phyloP scores from a whole-genome alignment of 2,329 filamentous ascomycete genomes.

The Cytospora mali region DNA sequence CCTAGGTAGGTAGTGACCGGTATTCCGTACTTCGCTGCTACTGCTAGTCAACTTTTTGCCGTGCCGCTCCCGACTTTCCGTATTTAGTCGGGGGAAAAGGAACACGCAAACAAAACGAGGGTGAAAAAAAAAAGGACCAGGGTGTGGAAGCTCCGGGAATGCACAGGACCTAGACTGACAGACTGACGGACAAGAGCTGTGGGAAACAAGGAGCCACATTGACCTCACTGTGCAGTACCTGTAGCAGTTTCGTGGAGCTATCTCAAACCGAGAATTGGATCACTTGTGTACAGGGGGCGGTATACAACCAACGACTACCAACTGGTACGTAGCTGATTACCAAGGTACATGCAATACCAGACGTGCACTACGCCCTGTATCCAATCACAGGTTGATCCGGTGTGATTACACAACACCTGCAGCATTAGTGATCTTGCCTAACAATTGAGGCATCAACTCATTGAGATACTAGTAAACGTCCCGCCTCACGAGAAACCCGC shows the following conservation, averaged over 20 bases:
- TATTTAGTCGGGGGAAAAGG: background rate
- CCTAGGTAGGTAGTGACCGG: background rate
- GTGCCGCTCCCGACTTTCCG: conserved; percentile 8
- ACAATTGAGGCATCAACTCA: conserved; percentile 26
- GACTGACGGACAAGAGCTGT: background rate
- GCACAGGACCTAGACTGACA: background rate
- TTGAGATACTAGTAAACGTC: background rate
- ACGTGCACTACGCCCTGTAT: too few relatives aligned
- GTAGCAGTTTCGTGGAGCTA: too few relatives aligned
- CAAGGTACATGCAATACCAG: background rate
- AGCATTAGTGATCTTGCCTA: conserved; percentile 10
- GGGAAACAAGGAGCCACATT: background rate
- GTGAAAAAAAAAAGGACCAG: background rate
- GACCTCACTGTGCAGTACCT: background rate
- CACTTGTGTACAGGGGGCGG: too few relatives aligned
- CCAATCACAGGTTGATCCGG: conserved; percentile 28
- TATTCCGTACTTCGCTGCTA: conserved; percentile 1
- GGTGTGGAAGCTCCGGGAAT: background rate
- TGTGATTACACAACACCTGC: conserved; percentile 15
- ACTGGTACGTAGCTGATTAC: background rate
- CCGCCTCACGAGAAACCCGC: background rate
- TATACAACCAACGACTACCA: too few relatives aligned
- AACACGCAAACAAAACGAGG: background rate
- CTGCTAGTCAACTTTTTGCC: conserved; percentile 6
- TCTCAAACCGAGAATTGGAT: too few relatives aligned